phyloP scores from a whole-genome alignment of 352 stramenopile species.

The Globisporangium polare region DNA sequence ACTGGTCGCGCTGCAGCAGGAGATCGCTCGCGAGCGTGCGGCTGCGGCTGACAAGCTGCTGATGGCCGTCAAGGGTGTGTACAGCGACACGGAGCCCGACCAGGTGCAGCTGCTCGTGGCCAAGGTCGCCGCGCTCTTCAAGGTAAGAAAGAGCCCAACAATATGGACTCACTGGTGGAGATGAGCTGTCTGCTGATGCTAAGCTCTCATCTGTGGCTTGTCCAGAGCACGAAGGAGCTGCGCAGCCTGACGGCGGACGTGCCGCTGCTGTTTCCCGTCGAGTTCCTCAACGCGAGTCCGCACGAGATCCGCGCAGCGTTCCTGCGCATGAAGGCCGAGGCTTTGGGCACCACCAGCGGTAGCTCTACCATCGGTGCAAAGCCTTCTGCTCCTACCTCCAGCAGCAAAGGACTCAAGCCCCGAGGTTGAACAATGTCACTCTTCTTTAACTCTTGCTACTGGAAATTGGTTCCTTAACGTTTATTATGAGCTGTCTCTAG shows the following conservation, averaged over 20 bases:
- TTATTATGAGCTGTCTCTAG: neutral
- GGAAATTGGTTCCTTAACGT: neutral
- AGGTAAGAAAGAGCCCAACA: constrained; percentile 43
- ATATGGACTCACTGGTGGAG: no score
- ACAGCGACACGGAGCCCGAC: constrained; percentile 77
- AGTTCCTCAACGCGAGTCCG: constrained; percentile 76
- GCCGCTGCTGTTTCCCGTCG: constrained; percentile 59
- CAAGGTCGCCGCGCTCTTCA: constrained; percentile 66
- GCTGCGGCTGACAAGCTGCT: constrained; percentile 70
- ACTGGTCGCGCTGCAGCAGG: constrained; percentile 59
- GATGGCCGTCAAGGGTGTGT: constrained; percentile 51
- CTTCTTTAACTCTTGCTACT: neutral
- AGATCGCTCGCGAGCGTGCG: constrained; percentile 56
- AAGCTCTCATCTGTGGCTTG: neutral
- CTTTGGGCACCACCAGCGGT: constrained; percentile 30
- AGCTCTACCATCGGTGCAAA: neutral
- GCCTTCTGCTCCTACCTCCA: neutral
- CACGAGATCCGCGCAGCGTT: constrained; percentile 55
- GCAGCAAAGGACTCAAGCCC: constrained; percentile 4
- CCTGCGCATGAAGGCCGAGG: constrained; percentile 44
- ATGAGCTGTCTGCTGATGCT: neutral
- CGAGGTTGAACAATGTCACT: neutral
- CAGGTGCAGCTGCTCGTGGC: constrained; percentile 50
- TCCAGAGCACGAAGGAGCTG: constrained; percentile 76
- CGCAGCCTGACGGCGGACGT: constrained; percentile 82